These are phyloP conservation scores for Phytophthora cryptogea DNA, from an alignment of 352 stramenopile genomes.

Conservation along the genomic window DNA sequence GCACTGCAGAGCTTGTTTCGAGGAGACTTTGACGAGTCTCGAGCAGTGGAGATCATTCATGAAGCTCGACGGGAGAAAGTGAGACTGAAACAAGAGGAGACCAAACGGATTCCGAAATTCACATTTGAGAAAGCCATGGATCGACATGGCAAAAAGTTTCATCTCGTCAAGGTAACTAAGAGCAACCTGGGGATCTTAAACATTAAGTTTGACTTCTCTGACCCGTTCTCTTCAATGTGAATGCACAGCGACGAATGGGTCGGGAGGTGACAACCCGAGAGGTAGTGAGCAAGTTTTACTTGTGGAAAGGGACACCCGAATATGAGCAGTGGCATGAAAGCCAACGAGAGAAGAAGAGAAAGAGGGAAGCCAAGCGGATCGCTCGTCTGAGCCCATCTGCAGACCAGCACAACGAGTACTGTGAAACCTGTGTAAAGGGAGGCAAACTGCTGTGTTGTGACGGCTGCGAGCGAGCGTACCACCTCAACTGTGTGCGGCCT, in stretches of 20 bases:
- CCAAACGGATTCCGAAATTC: conserved; percentile 36
- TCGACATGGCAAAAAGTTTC: conserved; percentile 68
- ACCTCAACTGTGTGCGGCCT: conserved; percentile 76
- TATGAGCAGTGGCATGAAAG: conserved; percentile 61
- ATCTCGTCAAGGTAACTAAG: conserved; percentile 54
- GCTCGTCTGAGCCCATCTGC: conserved; percentile 21
- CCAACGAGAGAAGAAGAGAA: conserved; percentile 45
- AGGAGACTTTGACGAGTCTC: conserved; percentile 46
- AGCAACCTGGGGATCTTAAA: neutral
- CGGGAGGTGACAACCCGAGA: conserved; percentile 43
- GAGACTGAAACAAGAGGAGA: conserved; percentile 31
- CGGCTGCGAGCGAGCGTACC: conserved; percentile 73
- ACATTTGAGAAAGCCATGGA: conserved; percentile 52
- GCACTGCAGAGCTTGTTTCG: conserved; percentile 60
- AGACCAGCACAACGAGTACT: conserved; percentile 76
- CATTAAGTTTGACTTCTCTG: conserved; percentile 1
- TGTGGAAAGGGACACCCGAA: conserved; percentile 60
- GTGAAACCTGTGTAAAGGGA: conserved; percentile 68
- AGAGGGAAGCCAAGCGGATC: conserved; percentile 55
- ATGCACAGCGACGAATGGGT: conserved; percentile 45
- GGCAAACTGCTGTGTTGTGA: conserved; percentile 78
- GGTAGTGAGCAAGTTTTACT: conserved; percentile 65
- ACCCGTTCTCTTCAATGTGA: conserved; percentile 1
- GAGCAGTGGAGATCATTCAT: conserved; percentile 46
- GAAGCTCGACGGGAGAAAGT: conserved; percentile 41